These are phyloP conservation scores for Nothopassalora personata DNA, from an alignment of 2,329 filamentous ascomycete genomes.

Conservation along the genomic window DNA sequence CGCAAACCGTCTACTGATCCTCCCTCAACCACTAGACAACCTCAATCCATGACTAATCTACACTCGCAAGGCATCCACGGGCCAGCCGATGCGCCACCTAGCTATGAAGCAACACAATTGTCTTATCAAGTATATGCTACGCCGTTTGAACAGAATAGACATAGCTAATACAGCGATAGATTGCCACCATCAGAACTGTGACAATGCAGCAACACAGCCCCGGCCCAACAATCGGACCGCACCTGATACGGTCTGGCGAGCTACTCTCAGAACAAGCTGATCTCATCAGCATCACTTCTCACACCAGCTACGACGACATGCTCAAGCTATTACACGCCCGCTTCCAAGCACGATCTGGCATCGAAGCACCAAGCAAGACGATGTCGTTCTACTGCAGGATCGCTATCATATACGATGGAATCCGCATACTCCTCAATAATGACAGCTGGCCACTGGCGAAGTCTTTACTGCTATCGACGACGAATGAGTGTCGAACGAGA, in stretches of 20 bases:
- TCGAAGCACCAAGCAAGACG: neutral
- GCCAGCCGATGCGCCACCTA: neutral
- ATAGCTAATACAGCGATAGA: neutral
- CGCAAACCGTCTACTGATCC: neutral
- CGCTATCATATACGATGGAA: neutral
- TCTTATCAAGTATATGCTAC: neutral
- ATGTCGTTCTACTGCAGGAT: neutral
- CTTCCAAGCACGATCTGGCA: slow-evolving; percentile 1
- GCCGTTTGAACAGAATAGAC: neutral
- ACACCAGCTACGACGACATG: neutral
- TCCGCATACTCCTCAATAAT: neutral
- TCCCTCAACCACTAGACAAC: neutral
- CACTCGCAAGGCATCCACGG: neutral
- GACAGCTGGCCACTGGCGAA: neutral
- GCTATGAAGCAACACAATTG: neutral
- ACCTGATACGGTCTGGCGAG: neutral
- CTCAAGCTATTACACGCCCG: neutral
- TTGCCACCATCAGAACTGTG: neutral
- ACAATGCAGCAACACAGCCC: neutral
- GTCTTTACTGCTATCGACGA: neutral
- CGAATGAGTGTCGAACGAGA: neutral
- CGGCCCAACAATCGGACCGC: neutral
- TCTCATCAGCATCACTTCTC: neutral
- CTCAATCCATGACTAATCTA: neutral
- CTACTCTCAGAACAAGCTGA: slow-evolving; percentile 1